Percentiles rank a stretch among this genome's conserved stretches.
phyloP scores from a whole-genome alignment of 805 yeast species.

The Candida glaebosa region DNA sequence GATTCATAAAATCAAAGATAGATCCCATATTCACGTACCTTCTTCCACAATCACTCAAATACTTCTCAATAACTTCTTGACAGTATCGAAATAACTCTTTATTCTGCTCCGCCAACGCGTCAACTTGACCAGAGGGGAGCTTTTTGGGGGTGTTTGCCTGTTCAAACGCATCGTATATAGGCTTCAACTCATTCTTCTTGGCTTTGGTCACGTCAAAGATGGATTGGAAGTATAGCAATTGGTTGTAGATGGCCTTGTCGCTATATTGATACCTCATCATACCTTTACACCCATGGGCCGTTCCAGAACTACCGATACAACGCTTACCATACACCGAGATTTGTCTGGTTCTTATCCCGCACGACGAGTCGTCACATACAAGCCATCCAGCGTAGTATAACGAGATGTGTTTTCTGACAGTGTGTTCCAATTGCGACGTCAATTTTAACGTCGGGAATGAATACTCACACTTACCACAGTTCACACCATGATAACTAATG shows the following conservation, averaged over 20 bases:
- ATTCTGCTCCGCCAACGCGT: conserved; percentile 79
- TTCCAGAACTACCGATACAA: conserved; percentile 67
- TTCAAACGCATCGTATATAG: conserved; percentile 41
- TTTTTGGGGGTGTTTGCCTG: conserved; percentile 22
- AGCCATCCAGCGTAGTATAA: conserved; percentile 85
- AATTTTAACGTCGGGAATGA: conserved; percentile 51
- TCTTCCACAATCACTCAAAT: conserved; percentile 79
- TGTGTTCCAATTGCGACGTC: conserved; percentile 70
- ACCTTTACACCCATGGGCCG: conserved; percentile 69
- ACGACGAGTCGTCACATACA: conserved; percentile 78
- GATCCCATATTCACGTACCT: conserved; percentile 82
- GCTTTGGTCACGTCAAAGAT: conserved; percentile 82
- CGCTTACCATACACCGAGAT: conserved; percentile 85
- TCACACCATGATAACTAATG: conserved; percentile 65
- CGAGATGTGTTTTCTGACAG: conserved; percentile 66
- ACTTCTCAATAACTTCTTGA: conserved; percentile 62
- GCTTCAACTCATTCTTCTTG: conserved; percentile 52
- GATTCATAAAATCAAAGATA: conserved; percentile 62
- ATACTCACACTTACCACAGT: conserved; percentile 60
- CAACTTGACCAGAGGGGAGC: conserved; percentile 52
- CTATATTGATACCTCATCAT: conserved; percentile 72
- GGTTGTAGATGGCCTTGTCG: conserved; percentile 82
- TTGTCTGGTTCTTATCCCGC: conserved; percentile 78
- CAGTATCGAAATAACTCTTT: conserved; percentile 54
- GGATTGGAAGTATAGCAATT: conserved; percentile 72